A percentile compares a stretch with the other conserved stretches of the same genome.
Evolutionary conservation across 305 asterid genomes (phyloP).

Genomic region (Fraxinus paxiana): DNA sequence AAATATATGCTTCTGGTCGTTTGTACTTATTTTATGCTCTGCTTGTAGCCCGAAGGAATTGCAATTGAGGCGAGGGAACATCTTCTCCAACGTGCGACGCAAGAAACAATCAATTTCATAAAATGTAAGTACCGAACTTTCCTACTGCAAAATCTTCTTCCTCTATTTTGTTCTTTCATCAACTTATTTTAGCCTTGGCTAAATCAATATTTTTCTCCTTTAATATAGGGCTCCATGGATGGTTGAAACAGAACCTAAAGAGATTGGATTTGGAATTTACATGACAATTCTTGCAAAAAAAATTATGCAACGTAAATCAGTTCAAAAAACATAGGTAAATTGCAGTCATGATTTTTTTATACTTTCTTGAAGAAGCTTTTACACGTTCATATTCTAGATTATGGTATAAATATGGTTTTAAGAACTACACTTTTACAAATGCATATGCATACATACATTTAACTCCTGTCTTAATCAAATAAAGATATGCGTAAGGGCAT

Average conservation of each 20-base stretch:
- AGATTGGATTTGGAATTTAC: constrained; percentile 80
- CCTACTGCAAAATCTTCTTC: neutral
- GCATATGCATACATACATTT: neutral
- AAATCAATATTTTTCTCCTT: constrained; percentile 9
- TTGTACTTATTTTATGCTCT: constrained; percentile 1
- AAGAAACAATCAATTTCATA: constrained; percentile 72
- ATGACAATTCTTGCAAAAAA: constrained; percentile 23
- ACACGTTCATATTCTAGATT: neutral
- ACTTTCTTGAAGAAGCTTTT: neutral
- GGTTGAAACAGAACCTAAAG: constrained; percentile 89
- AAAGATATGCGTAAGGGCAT: neutral
- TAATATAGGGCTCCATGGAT: constrained; percentile 91
- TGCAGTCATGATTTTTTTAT: neutral
- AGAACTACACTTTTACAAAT: neutral
- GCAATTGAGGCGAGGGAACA: constrained; percentile 80
- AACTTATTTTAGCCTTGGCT: neutral
- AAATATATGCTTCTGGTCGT: neutral
- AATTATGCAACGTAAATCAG: neutral
- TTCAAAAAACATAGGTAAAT: neutral
- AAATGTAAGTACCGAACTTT: constrained; percentile 55
- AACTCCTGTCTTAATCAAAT: neutral
- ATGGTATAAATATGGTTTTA: neutral
- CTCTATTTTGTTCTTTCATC: neutral
- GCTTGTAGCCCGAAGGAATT: constrained; percentile 71
- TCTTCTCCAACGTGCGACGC: constrained; percentile 72